A percentile compares a stretch with the other conserved stretches of the same genome.
These are phyloP conservation scores for Stephanodiscus triporus DNA, from an alignment of 108 stramenopile species.

Conservation along the genomic window DNA sequence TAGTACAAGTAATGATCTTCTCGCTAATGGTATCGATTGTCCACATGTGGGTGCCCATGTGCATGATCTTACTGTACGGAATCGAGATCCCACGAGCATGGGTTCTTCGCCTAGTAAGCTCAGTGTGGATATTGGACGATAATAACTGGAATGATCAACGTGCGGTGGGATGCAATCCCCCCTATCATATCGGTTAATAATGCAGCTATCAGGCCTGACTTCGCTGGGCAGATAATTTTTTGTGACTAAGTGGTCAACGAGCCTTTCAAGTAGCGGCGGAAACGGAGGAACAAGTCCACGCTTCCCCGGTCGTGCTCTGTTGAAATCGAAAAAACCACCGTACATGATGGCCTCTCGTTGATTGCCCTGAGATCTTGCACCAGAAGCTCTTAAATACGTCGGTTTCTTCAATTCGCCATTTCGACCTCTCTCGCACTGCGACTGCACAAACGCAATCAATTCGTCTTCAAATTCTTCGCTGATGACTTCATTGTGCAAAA, in stretches of 20 bases:
- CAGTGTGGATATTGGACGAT: constrained; percentile 43
- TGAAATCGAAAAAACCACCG: constrained; percentile 50
- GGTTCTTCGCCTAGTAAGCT: constrained; percentile 50
- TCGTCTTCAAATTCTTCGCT: constrained; percentile 29
- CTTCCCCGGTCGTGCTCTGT: constrained; percentile 43
- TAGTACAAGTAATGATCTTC: constrained; percentile 44
- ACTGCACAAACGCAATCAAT: constrained; percentile 26
- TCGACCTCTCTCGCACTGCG: constrained; percentile 35
- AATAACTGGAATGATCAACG: constrained; percentile 47
- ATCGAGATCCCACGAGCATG: constrained; percentile 47
- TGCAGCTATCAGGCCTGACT: constrained; percentile 45
- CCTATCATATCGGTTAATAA: constrained; percentile 46
- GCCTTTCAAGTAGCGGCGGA: constrained; percentile 28
- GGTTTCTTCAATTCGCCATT: constrained; percentile 48
- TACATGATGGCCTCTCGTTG: constrained; percentile 43
- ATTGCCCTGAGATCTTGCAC: constrained; percentile 46
- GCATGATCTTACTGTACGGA: constrained; percentile 30
- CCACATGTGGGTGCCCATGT: constrained; percentile 44
- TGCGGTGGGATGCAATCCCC: constrained; percentile 55
- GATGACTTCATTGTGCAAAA: constrained; percentile 39
- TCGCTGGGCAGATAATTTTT: constrained; percentile 24
- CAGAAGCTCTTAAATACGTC: constrained; percentile 34
- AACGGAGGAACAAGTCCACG: constrained; percentile 45
- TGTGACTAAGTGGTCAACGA: constrained; percentile 32
- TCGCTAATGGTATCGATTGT: constrained; percentile 25